These are phyloP conservation scores for Drechslera avenae DNA, from an alignment of 2,329 filamentous ascomycete species.

Conservation along the genomic window DNA sequence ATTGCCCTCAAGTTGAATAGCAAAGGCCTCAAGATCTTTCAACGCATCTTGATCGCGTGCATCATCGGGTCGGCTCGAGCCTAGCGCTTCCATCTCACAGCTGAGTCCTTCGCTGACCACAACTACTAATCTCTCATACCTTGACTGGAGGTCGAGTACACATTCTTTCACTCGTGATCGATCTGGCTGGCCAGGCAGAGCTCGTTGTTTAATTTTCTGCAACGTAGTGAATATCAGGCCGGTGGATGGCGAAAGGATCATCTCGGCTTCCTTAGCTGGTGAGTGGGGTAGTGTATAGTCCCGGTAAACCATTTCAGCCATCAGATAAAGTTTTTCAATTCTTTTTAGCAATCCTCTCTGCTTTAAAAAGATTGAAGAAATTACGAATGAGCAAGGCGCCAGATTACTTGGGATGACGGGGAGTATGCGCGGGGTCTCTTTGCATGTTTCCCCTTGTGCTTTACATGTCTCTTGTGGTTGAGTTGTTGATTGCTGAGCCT, in stretches of 20 bases:
- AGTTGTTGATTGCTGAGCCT: not conserved
- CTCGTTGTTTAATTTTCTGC: conserved; percentile 72
- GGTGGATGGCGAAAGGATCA: conserved; percentile 70
- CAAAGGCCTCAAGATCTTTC: conserved; percentile 59
- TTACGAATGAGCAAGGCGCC: conserved; percentile 53
- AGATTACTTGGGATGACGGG: conserved; percentile 24
- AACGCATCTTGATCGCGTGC: conserved; percentile 54
- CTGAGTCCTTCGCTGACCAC: conserved; percentile 61
- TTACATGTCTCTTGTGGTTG: not conserved
- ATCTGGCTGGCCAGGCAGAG: conserved; percentile 65
- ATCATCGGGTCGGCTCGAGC: conserved; percentile 33
- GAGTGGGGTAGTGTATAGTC: conserved; percentile 55
- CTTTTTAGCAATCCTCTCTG: conserved; percentile 56
- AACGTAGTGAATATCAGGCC: conserved; percentile 74
- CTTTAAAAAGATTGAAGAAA: conserved; percentile 56
- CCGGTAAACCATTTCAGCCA: conserved; percentile 63
- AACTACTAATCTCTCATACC: conserved; percentile 72
- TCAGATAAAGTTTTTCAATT: conserved; percentile 57
- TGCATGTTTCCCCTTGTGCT: not conserved
- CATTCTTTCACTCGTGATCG: conserved; percentile 56
- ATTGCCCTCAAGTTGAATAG: conserved; percentile 47
- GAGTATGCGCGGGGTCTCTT: conserved; percentile 28
- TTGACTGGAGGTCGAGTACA: conserved; percentile 58
- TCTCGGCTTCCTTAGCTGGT: conserved; percentile 66
- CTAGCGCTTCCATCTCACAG: conserved; percentile 30